These are phyloP conservation scores for Sechiopsis laciniata DNA, from an alignment of 306 rosid species.

Conservation along the genomic window DNA sequence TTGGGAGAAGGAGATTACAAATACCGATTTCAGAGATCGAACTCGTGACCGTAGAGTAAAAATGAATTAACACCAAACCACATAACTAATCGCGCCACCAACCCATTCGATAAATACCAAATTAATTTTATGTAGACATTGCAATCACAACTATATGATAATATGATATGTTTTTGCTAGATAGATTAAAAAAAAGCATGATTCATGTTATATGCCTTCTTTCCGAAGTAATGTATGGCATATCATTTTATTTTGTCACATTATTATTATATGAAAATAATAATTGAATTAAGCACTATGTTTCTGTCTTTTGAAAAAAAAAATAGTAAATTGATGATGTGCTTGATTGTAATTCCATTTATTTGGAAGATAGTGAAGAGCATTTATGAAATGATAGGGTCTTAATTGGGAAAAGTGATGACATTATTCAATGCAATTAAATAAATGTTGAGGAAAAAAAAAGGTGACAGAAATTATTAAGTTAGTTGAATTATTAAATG, in stretches of 20 bases:
- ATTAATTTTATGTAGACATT: no score
- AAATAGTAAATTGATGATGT: not conserved
- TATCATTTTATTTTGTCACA: not conserved
- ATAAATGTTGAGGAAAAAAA: not conserved
- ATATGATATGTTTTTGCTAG: not conserved
- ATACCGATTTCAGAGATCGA: no score
- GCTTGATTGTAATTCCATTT: constrained; percentile 13
- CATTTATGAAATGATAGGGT: constrained; percentile 1
- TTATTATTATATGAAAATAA: not conserved
- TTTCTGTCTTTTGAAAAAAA: not conserved
- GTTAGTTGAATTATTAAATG: constrained; percentile 21
- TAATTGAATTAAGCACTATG: constrained; percentile 5
- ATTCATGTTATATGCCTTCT: not conserved
- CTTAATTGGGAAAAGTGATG: constrained; percentile 22
- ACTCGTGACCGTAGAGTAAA: no score
- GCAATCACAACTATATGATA: no score
- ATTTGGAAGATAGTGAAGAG: constrained; percentile 15
- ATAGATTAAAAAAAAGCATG: not conserved
- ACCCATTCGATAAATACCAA: no score
- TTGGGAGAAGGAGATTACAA: no score
- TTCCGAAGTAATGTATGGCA: not conserved
- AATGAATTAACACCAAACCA: no score
- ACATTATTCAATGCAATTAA: constrained; percentile 8
- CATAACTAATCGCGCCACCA: no score
- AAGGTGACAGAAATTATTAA: not conserved